Evolutionary conservation across 345 rosid species (phyloP).

Genomic region (Lenwebbia sp.): DNA sequence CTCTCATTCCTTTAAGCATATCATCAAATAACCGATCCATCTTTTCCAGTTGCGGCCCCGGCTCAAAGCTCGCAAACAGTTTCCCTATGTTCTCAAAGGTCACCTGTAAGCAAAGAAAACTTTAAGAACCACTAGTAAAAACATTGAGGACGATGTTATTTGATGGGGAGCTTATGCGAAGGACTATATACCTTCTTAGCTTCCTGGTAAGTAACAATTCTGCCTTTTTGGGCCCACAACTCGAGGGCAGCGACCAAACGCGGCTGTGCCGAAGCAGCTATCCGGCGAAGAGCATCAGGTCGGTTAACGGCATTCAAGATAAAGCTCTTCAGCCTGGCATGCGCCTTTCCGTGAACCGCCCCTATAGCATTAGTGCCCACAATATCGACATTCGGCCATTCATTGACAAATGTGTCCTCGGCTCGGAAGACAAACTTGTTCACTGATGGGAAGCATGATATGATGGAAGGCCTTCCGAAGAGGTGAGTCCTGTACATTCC

Average conservation of each 20-base stretch:
- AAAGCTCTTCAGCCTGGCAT: slow-evolving; percentile 17
- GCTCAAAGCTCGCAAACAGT: slow-evolving; percentile 25
- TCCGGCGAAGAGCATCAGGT: slow-evolving; percentile 20
- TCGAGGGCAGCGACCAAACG: slow-evolving; percentile 17
- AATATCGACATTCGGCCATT: slow-evolving; percentile 18
- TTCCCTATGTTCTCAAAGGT: slow-evolving; percentile 25
- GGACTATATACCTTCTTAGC: slow-evolving; percentile 11
- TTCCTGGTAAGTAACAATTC: slow-evolving; percentile 6
- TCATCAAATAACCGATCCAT: slow-evolving; percentile 9
- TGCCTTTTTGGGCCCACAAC: slow-evolving; percentile 20
- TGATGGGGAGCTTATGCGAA: neutral
- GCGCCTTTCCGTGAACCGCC: slow-evolving; percentile 17
- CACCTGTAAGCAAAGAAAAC: slow-evolving; percentile 5
- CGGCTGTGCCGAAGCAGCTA: slow-evolving; percentile 19
- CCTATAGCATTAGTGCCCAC: neutral
- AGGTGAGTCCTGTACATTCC: slow-evolving; percentile 23
- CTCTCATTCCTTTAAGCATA: slow-evolving; percentile 20
- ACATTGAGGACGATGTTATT: neutral
- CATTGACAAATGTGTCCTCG: slow-evolving; percentile 3
- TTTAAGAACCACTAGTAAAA: neutral
- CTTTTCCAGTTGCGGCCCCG: slow-evolving; percentile 15
- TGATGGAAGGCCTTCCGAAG: slow-evolving; percentile 26
- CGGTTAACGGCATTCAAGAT: slow-evolving; percentile 13
- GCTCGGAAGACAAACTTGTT: slow-evolving; percentile 12
- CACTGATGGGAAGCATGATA: slow-evolving; percentile 18